Base-by-base conservation (phyloP, 306 rosid genomes). In the Comarum palustre region DNA sequence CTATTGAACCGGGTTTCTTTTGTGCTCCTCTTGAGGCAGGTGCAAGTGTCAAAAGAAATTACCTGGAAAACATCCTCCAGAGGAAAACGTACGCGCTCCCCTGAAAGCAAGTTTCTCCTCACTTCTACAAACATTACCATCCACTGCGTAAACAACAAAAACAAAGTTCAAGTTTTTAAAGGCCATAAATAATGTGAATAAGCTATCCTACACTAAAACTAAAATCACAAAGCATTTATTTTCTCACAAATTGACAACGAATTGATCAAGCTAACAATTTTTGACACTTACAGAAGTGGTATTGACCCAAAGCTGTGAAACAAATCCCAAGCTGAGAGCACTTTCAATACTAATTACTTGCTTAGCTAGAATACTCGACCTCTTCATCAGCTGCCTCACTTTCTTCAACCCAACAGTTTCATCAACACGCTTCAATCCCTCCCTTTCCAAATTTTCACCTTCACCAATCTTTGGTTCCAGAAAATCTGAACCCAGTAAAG, bases 281-380 rank as follows among this genome's bases (percentile, higher is more conserved):
- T 61, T 13, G 0, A 65, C n/a, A 79, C 73, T 93, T 84, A 94
- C 99, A 68, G 93, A 71, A 19, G 77, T 76, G 0, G 91, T 80
- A 70, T 94, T 92, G 34, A 94, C 96, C 99, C 97, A 94, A 77
- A 94, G 96, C 96, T 94, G 93, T 20, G 99, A 85, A 65, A 91
- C 83, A 19, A 91, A 93, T 24, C 99, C 99, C 87, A 91, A 83
- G 72, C 91, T 84, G 54, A 88, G 86, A 59, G 99, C 98, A 83
- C 78, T 85, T 38, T 82, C 79, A 68, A 87, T 79, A 68, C 95
- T 88, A 74, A 94, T 84, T 14, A 94, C 96, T 64, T 91, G 98
- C 79, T 94, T 94, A 1, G 97, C 97, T 82, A 94, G 82, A 85
- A 94, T 82, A 79, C 71, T 84, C 2, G 99, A 89, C 86, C 96